phyloP scores from a whole-genome alignment of 179 eudicot genomes.

The Silene coronaria region DNA sequence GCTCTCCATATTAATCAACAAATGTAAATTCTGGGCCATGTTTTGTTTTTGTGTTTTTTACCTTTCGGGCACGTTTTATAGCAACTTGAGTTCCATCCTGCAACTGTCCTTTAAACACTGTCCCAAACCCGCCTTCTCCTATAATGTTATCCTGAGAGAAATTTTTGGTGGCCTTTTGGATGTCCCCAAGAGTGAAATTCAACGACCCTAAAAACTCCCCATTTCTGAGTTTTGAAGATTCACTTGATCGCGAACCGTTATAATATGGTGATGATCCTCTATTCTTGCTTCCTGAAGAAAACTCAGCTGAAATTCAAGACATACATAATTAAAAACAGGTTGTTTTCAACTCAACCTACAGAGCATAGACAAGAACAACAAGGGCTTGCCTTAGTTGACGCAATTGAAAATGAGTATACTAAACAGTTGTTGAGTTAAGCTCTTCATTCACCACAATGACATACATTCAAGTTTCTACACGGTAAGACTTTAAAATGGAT shows the following conservation, averaged over 20 bases:
- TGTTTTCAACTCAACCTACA: conserved; percentile 2
- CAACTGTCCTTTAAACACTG: conserved; percentile 58
- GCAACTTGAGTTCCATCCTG: conserved; percentile 63
- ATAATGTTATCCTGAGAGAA: conserved; percentile 46
- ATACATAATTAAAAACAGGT: background rate
- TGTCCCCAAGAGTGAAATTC: conserved; percentile 49
- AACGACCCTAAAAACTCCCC: conserved; percentile 31
- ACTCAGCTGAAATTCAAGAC: conserved; percentile 33
- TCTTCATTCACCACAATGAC: background rate
- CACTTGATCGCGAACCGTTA: conserved; percentile 31
- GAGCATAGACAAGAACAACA: background rate
- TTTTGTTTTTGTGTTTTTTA: conserved; percentile 15
- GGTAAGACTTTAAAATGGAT: no score
- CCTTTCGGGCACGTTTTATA: conserved; percentile 64
- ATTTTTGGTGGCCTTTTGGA: conserved; percentile 52
- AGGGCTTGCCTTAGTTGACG: background rate
- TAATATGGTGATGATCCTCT: conserved; percentile 21
- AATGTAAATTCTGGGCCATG: background rate
- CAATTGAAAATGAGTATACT: background rate
- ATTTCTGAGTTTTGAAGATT: conserved; percentile 24
- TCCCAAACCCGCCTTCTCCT: conserved; percentile 74
- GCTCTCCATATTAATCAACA: background rate
- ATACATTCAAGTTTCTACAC: no score
- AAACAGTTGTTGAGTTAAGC: background rate
- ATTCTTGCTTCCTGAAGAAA: conserved; percentile 38